These are phyloP conservation scores for Mortierella sp. DNA, from an alignment of 371 early-diverging fungal species.

Conservation along the genomic window DNA sequence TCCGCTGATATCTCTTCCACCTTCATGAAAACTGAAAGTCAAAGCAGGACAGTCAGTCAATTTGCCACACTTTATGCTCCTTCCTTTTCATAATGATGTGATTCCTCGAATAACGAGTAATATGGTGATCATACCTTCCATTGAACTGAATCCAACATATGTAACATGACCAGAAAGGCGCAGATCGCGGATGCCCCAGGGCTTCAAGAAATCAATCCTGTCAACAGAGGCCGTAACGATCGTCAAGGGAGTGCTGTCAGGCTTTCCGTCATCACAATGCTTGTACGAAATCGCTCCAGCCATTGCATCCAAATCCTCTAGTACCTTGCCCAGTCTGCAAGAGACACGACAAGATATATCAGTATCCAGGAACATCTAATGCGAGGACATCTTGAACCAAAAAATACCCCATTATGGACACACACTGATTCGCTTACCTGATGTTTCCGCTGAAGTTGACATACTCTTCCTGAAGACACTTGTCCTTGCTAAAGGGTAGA, in stretches of 20 bases:
- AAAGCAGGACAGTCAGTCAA: background rate
- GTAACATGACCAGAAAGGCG: conserved; percentile 83
- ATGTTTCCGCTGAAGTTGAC: conserved; percentile 73
- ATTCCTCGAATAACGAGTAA: too few species aligned
- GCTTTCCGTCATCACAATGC: conserved; percentile 75
- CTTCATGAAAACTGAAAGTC: conserved; percentile 69
- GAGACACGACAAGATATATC: too few species aligned
- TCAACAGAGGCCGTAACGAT: conserved; percentile 94
- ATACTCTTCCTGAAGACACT: conserved; percentile 82
- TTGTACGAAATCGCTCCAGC: conserved; percentile 85
- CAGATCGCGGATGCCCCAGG: conserved; percentile 75
- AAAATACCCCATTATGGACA: too few species aligned
- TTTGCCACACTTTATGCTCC: too few species aligned
- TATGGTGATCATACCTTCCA: conserved; percentile 84
- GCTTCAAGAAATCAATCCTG: conserved; percentile 82
- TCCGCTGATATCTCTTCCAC: conserved; percentile 63
- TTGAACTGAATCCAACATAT: conserved; percentile 88
- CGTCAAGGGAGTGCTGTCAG: conserved; percentile 70
- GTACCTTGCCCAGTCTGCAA: conserved; percentile 59
- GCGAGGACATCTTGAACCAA: too few species aligned
- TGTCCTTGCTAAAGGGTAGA: conserved; percentile 82
- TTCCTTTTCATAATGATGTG: too few species aligned
- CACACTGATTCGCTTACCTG: too few species aligned
- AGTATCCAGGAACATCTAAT: too few species aligned
- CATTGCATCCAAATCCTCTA: conserved; percentile 86